Evolutionary conservation across 352 stramenopile species (phyloP).

Genomic region (Halophytophthora polymorphica): DNA sequence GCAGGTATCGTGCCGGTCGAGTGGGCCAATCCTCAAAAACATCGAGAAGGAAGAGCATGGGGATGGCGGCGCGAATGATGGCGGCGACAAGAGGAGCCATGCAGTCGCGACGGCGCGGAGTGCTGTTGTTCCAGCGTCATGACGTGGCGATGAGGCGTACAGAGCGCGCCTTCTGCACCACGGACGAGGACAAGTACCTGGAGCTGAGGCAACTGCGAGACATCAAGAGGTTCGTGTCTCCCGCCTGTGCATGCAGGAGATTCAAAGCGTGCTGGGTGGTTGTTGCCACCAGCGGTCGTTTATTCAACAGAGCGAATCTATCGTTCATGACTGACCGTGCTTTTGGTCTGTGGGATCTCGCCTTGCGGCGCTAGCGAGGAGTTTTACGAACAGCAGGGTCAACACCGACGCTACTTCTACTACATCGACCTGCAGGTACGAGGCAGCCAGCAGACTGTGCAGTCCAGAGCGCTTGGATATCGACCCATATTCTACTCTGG

Average conservation of each 20-base stretch:
- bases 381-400: constrained; percentile 70
- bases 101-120: constrained; percentile 10
- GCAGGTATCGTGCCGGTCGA: too few species aligned
- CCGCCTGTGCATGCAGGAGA: too few species aligned
- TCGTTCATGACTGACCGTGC: not conserved
- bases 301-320: too few species aligned
- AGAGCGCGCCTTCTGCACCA: constrained; percentile 21
- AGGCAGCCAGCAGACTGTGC: not conserved
- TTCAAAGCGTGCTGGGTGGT: not conserved
- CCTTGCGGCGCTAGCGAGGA: constrained; percentile 35
- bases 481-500: not conserved
- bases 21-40: too few species aligned
- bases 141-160: not conserved
- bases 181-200: constrained; percentile 66
- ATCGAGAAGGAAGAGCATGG: too few species aligned
- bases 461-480: not conserved
- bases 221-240: constrained; percentile 80
- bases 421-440: constrained; percentile 77
- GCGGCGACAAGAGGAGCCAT: constrained; percentile 9
- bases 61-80: too few species aligned
- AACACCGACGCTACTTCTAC: constrained; percentile 77
- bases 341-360: constrained; percentile 5
- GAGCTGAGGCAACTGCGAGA: constrained; percentile 75
- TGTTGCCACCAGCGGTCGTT: not conserved
- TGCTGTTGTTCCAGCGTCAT: constrained; percentile 7